Base-by-base conservation (phyloP, 306 rosid genomes). In the Cyclanthera cordifolia region DNA sequence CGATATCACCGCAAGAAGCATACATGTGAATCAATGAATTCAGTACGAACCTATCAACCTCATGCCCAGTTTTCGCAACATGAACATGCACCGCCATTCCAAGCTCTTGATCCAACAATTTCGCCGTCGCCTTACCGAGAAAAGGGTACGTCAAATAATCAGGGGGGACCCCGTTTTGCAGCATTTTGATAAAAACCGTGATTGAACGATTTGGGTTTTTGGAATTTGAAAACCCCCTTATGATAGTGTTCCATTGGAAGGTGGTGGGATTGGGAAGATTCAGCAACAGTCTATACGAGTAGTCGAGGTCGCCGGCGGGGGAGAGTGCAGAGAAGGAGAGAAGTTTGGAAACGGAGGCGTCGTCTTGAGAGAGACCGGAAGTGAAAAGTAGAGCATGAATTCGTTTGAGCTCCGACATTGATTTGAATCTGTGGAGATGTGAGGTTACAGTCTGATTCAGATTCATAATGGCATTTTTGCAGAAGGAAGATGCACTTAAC, bases 141-240 rank as follows among this genome's bases (percentile, higher is more conserved):
- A 90, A 90, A 49, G 95, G 96, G 82, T 83, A 90, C 47, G 96
- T 87, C 43, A 90, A 47, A 72, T 85, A 75, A 73, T 85, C 88
- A 1, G 95, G 95, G 13, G 82, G 61, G 75, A 76, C 77, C 74
- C 89, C 86, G 28, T 46, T 69, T 51, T 78, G 85, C 73, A 85
- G 73, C 95, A 90, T 90, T 71, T 66, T 72, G 37, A 85, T 27
- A 53, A 82, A 90, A 53, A 87, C 66, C 2, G 79, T 82, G 1
- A 85, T 49, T 0, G 91, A 85, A 55, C 65, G 74, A 53, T 72
- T 83, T 34, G 95, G 96, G 70, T 72, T 80, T 73, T 67, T 82
- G 85, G 85, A 80, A 37, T 74, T 80, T 61, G 91, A 82, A 67
- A 75, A 87, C 10, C 88, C 91, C 79, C 91, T 80, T 39, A 85